Evolutionary conservation across 441 rosid species (phyloP).

Genomic region (Pelargonium myrrhifolium): DNA sequence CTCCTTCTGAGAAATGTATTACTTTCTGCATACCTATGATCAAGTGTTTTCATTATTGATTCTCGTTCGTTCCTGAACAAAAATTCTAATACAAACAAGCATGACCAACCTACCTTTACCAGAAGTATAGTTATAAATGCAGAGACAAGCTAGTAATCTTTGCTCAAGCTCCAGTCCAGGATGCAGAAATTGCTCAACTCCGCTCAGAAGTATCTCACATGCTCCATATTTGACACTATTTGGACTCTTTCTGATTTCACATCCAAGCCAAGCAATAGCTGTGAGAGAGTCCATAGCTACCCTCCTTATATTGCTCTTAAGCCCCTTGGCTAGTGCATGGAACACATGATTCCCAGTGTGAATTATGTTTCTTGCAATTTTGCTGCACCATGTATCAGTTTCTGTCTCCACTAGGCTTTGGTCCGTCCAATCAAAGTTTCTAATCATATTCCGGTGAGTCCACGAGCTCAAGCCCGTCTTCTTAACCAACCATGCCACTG

Average conservation of each 20-base stretch:
- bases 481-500: constrained; percentile 75
- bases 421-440: constrained; percentile 70
- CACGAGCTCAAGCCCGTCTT: constrained; percentile 65
- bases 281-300: constrained; percentile 56
- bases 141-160: constrained; percentile 69
- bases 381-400: constrained; percentile 65
- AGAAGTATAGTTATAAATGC: constrained; percentile 86
- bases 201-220: constrained; percentile 58
- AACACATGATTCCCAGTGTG: constrained; percentile 52
- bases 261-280: constrained; percentile 69
- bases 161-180: constrained; percentile 85
- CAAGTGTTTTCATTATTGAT: no score
- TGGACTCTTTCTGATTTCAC: constrained; percentile 59
- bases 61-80: no score
- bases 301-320: constrained; percentile 56
- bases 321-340: constrained; percentile 45
- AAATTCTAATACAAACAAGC: neutral
- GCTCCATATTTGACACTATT: constrained; percentile 49
- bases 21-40: constrained; percentile 75
- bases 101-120: constrained; percentile 52
- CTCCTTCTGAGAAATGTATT: constrained; percentile 73
- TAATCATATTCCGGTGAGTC: constrained; percentile 63
- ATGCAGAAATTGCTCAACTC: constrained; percentile 62
- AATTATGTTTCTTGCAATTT: constrained; percentile 50
- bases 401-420: constrained; percentile 64